Conservation (phyloP, 306 rosid species). For the Luffa acutangula region DNA sequence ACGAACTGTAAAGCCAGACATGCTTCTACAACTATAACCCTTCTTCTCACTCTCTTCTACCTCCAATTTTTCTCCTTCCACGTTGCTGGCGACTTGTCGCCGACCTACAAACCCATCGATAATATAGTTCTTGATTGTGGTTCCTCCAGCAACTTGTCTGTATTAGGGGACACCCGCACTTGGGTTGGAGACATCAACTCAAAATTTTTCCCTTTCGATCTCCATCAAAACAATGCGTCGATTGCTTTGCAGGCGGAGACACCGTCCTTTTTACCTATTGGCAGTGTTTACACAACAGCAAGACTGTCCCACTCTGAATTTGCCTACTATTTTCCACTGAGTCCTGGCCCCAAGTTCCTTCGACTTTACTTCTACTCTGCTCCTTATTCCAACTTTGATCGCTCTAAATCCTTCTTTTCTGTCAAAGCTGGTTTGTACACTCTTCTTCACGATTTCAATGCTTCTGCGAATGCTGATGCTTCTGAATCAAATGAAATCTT, state of each 20-base stretch:
- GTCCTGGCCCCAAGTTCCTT: conserved; percentile 13
- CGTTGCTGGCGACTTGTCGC: not conserved
- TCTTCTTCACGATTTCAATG: conserved; percentile 15
- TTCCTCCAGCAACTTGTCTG: not conserved
- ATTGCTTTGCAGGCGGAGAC: not conserved
- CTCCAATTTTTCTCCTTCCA: not conserved
- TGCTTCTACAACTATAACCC: not conserved
- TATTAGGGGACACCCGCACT: not conserved
- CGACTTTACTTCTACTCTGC: conserved; percentile 19
- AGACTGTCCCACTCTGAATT: not conserved
- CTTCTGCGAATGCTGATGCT: not conserved
- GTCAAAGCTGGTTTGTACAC: conserved; percentile 6
- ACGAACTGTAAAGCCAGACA: not conserved
- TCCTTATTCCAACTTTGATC: not conserved
- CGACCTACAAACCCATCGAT: not conserved
- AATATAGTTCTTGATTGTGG: conserved; percentile 6
- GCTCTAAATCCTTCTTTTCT: conserved; percentile 8
- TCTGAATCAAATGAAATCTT: not conserved
- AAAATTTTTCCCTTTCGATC: not conserved
- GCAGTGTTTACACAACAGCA: not conserved
- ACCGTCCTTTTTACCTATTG: not conserved
- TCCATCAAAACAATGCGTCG: not conserved
- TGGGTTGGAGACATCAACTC: conserved; percentile 9
- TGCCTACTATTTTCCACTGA: not conserved
- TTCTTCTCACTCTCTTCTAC: not conserved